Conservation (phyloP, 306 rosid species). For the Lablab purpureus region DNA sequence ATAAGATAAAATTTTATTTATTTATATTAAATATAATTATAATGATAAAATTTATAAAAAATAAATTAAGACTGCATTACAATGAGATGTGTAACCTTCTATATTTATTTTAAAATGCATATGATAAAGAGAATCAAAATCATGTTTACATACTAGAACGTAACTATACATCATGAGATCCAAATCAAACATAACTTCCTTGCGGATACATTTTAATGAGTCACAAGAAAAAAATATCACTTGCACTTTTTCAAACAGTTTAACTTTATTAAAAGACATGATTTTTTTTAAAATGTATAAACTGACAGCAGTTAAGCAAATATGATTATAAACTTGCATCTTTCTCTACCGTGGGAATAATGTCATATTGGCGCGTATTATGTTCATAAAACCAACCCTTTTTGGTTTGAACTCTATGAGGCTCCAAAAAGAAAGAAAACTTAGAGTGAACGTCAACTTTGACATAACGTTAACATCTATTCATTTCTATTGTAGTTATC, state of each 20-base stretch:
- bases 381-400: neutral
- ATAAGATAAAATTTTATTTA: no score
- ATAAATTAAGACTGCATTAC: no score
- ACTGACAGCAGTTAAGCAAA: neutral
- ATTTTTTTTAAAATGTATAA: neutral
- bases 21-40: no score
- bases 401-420: neutral
- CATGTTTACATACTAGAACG: neutral
- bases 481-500: slow-evolving; percentile 7
- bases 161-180: neutral
- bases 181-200: neutral
- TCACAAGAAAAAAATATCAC: neutral
- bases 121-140: neutral
- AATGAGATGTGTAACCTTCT: neutral
- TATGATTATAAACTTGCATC: slow-evolving; percentile 6
- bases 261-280: neutral
- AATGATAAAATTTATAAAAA: no score
- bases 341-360: neutral
- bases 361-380: neutral
- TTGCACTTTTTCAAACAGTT: neutral
- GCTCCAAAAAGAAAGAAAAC: neutral
- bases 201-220: neutral
- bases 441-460: neutral
- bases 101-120: neutral
- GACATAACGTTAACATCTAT: neutral